Evolutionary conservation across 2,329 filamentous ascomycete species (phyloP).

Genomic region (Dryadomyces quercus-mongolicae): DNA sequence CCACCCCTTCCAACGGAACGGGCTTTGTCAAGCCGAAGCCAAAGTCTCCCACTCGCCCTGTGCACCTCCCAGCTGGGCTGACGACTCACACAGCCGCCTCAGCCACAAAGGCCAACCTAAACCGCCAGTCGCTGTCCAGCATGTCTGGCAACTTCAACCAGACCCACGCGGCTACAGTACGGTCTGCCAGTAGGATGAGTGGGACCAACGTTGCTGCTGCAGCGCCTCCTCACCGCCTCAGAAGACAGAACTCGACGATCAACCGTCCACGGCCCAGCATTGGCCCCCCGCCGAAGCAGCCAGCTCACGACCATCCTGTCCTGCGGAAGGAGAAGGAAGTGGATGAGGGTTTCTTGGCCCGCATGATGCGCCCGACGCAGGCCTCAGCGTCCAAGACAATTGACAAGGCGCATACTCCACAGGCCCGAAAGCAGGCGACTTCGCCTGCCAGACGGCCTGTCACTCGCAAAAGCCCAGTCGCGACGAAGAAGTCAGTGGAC

Average conservation of each 20-base stretch:
- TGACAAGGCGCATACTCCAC: conserved; percentile 41
- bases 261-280: conserved; percentile 38
- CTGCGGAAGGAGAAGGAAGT: conserved; percentile 41
- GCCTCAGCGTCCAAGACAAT: conserved; percentile 54
- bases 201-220: conserved; percentile 17
- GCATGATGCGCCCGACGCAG: conserved; percentile 70
- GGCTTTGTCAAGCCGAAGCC: conserved; percentile 46
- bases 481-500: neutral
- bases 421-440: conserved; percentile 23
- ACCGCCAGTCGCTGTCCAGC: conserved; percentile 28
- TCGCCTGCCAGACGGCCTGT: neutral
- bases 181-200: conserved; percentile 35
- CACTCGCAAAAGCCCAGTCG: neutral
- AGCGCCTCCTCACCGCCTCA: conserved; percentile 21
- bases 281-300: conserved; percentile 47
- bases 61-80: conserved; percentile 53
- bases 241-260: conserved; percentile 32
- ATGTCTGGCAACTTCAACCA: conserved; percentile 25
- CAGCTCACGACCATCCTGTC: conserved; percentile 32
- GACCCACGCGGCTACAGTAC: conserved; percentile 19
- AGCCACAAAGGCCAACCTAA: conserved; percentile 41
- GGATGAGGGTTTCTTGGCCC: conserved; percentile 62
- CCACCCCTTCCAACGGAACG: conserved; percentile 22
- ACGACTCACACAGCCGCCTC: conserved; percentile 60
- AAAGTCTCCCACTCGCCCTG: conserved; percentile 58